Percentiles rank a stretch among this genome's conserved stretches.
phyloP scores from a whole-genome alignment of 1,284 basidiomycete species.

The Moesziomyces sp. region DNA sequence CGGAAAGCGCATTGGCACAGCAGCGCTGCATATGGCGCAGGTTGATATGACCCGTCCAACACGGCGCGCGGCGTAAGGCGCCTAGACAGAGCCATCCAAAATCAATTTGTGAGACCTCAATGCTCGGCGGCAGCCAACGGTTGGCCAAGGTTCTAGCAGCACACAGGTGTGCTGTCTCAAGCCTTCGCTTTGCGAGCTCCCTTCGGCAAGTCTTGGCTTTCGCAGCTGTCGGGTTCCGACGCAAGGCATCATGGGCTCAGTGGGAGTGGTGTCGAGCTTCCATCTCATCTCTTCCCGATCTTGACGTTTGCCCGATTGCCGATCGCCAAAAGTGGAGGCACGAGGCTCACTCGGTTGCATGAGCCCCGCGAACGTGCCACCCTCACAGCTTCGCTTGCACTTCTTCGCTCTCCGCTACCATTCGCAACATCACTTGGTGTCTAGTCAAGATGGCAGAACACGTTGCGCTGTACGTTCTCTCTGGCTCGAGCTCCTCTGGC shows the following conservation, averaged over 20 bases:
- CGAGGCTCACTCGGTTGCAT: conserved; percentile 3
- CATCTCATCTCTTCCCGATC: conserved; percentile 15
- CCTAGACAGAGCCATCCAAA: neutral
- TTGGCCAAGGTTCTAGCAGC: conserved; percentile 31
- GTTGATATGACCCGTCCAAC: conserved; percentile 46
- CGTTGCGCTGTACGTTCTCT: conserved; percentile 49
- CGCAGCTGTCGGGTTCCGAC: neutral
- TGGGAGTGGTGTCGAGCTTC: too few relatives aligned
- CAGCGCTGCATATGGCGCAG: too few relatives aligned
- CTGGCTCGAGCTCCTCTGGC: conserved; percentile 14
- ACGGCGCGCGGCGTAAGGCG: conserved; percentile 22
- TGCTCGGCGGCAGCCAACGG: conserved; percentile 3
- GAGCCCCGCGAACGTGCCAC: conserved; percentile 15
- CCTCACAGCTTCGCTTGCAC: too few relatives aligned
- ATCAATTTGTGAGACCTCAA: too few relatives aligned
- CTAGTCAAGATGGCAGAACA: conserved; percentile 25
- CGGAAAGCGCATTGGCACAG: too few relatives aligned
- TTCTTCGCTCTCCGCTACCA: too few relatives aligned
- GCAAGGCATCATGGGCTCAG: too few relatives aligned
- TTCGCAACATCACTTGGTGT: neutral
- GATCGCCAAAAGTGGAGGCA: conserved; percentile 21
- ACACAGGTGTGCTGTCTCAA: neutral
- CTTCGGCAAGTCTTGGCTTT: neutral
- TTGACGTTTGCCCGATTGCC: neutral
- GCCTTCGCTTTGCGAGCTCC: neutral